Evolutionary conservation across 1,284 basidiomycete species (phyloP).

Genomic region (Malassezia caprae): DNA sequence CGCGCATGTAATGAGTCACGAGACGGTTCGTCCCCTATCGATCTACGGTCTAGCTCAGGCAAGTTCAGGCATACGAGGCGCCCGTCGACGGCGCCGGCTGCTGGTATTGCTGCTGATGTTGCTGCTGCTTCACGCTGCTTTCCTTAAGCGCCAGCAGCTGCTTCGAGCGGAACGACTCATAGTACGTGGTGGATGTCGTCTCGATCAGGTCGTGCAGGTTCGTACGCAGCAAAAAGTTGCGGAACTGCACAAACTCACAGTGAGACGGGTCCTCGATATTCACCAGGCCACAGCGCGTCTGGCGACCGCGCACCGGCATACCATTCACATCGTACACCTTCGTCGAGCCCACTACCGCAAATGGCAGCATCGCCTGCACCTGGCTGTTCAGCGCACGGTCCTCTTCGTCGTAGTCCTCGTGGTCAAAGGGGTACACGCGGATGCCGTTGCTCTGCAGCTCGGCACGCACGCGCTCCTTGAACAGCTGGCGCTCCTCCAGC

Average conservation of each 20-base stretch:
- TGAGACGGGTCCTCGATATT: conserved; percentile 85
- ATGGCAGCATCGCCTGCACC: conserved; percentile 82
- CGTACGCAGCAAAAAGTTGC: conserved; percentile 81
- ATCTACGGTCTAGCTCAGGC: not conserved
- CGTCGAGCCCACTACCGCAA: conserved; percentile 92
- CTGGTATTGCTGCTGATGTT: conserved; percentile 15
- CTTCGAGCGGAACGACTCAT: conserved; percentile 98
- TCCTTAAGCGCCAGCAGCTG: conserved; percentile 88
- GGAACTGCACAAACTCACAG: conserved; percentile 94
- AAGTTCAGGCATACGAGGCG: not conserved
- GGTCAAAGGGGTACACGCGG: conserved; percentile 90
- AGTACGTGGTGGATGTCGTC: conserved; percentile 96
- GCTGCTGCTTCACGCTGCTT: conserved; percentile 47
- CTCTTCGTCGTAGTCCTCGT: conserved; percentile 84
- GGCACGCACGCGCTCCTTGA: conserved; percentile 63
- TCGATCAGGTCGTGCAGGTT: conserved; percentile 97
- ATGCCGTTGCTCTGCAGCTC: conserved; percentile 89
- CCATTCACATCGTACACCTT: conserved; percentile 87
- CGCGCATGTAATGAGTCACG: conserved; percentile 4
- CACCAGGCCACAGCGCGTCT: conserved; percentile 95
- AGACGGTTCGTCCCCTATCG: not conserved
- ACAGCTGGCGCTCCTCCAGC: conserved; percentile 71
- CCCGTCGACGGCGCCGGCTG: conserved; percentile 2
- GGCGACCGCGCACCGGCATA: conserved; percentile 84
- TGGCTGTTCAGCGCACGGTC: conserved; percentile 79